Evolutionary conservation across 2,329 filamentous ascomycete genomes (phyloP), one percentile per base, ranked within the genome.

Genomic region (Thelonectria olida): DNA sequence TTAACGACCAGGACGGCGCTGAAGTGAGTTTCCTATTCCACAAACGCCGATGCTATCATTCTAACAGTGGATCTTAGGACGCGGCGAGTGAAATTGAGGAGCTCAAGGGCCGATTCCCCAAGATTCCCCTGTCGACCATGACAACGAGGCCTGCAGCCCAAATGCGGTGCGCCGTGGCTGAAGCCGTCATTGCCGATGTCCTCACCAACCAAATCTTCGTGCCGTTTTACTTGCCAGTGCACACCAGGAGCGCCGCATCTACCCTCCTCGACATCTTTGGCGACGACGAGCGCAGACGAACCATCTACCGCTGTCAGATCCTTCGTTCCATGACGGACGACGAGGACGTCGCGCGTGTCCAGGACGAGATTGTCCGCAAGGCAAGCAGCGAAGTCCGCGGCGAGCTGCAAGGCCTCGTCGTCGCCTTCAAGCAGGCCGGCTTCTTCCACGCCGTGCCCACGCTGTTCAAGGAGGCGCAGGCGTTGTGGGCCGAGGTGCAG

Each of bases 111-210:
- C 63, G 58, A 2, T 72, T 71, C 53, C 66, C 67, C n/a, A 66
- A 64, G n/a, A 64, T 73, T 4, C 70, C 70, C 4, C 55, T 74
- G 13, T 67, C 72, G 7, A 65, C 52, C 0, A 60, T 64, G 19
- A 69, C 62, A 8, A 69, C 61, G 48, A 63, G 54, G 23, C 54
- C 67, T 0, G 68, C 73, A 0, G 64, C 66, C 0, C 69, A 69
- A 7, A 69, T 75, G 55, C 70, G 73, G 22, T 73, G 73, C 23
- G 72, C 73, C 1, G 64, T 67, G 5, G 73, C 72, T n/a, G 71
- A 75, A 7, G 65, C 65, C 3, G 62, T 75, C 17, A 57, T 75
- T 1, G 64, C 67, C 28, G 65, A 70, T 17, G 59, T 62, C 2
- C 63, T 75, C 7, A 62, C 65, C 7, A 45, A 58, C 0, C 69